These are phyloP conservation scores for Alternaria sp. DNA, from an alignment of 2,329 filamentous ascomycete genomes.

Conservation along the genomic window DNA sequence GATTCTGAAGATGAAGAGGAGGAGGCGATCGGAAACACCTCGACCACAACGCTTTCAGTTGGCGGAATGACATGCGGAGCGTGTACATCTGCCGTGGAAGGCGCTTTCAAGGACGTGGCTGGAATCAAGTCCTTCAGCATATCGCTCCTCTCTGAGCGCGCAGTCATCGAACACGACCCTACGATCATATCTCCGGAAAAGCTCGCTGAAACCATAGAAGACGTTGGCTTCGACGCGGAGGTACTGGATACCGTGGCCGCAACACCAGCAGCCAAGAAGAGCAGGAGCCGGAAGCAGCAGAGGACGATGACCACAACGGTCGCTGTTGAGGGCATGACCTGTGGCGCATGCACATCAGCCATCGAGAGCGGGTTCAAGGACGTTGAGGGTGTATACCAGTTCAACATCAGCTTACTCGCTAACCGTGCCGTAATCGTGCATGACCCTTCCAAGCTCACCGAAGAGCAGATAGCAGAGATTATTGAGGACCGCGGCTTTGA, in stretches of 20 bases:
- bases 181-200: conserved; percentile 58
- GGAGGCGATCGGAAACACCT: conserved; percentile 47
- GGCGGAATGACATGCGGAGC: conserved; percentile 92
- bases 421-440: conserved; percentile 90
- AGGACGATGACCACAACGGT: conserved; percentile 76
- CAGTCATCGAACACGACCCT: conserved; percentile 82
- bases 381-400: conserved; percentile 79
- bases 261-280: conserved; percentile 35
- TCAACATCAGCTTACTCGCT: conserved; percentile 93
- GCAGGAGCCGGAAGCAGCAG: conserved; percentile 49
- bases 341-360: conserved; percentile 92
- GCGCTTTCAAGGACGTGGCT: conserved; percentile 75
- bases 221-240: conserved; percentile 79
- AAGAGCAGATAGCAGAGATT: conserved; percentile 77
- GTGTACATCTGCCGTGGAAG: conserved; percentile 84
- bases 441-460: conserved; percentile 71
- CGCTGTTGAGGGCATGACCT: conserved; percentile 95
- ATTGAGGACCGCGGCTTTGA: conserved; percentile 93
- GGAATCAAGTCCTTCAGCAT: conserved; percentile 81
- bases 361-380: conserved; percentile 82
- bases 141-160: conserved; percentile 81
- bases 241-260: conserved; percentile 73
- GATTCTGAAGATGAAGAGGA: conserved; percentile 46
- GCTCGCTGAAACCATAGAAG: conserved; percentile 65
- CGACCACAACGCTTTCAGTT: conserved; percentile 75